These are phyloP conservation scores for Plenodomus biglobosus DNA, from an alignment of 2,329 filamentous ascomycete species.

Conservation along the genomic window DNA sequence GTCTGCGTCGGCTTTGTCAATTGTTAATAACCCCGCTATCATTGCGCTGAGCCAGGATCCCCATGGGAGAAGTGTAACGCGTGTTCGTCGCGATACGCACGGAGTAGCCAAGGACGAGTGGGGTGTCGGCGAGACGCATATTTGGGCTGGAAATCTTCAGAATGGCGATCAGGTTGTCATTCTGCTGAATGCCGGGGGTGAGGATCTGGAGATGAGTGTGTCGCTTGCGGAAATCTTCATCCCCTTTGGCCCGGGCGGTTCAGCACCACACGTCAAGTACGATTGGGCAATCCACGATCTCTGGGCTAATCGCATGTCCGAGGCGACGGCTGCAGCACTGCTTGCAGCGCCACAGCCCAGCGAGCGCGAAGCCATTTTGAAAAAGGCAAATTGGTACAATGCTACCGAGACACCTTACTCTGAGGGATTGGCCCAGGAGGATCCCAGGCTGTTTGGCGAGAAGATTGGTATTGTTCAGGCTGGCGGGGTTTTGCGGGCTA, in stretches of 20 bases:
- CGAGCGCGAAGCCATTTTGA: constrained; percentile 14
- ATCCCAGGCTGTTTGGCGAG: constrained; percentile 25
- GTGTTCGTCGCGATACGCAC: constrained; percentile 20
- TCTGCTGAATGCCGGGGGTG: constrained; percentile 22
- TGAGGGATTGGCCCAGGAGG: constrained; percentile 19
- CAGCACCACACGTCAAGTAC: constrained; percentile 25
- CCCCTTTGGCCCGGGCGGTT: constrained; percentile 25
- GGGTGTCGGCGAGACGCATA: constrained; percentile 28
- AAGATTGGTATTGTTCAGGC: constrained; percentile 26
- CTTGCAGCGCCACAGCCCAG: constrained; percentile 11
- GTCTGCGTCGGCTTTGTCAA: constrained; percentile 43
- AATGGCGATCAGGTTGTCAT: constrained; percentile 28
- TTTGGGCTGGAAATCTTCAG: constrained; percentile 25
- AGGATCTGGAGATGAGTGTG: constrained; percentile 23
- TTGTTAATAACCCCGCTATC: constrained; percentile 43
- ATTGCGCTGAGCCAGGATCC: constrained; percentile 30
- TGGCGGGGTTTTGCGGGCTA: constrained; percentile 17
- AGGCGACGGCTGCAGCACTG: constrained; percentile 14
- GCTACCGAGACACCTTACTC: constrained; percentile 24
- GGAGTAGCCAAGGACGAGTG: constrained; percentile 24
- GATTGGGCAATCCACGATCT: constrained; percentile 30
- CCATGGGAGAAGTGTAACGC: constrained; percentile 25
- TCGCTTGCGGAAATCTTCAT: constrained; percentile 28
- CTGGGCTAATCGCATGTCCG: constrained; percentile 26
- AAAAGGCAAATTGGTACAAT: constrained; percentile 26